Evolutionary conservation across 495 filamentous ascomycete species (phyloP).

Genomic region (Daldinia vernicosa): DNA sequence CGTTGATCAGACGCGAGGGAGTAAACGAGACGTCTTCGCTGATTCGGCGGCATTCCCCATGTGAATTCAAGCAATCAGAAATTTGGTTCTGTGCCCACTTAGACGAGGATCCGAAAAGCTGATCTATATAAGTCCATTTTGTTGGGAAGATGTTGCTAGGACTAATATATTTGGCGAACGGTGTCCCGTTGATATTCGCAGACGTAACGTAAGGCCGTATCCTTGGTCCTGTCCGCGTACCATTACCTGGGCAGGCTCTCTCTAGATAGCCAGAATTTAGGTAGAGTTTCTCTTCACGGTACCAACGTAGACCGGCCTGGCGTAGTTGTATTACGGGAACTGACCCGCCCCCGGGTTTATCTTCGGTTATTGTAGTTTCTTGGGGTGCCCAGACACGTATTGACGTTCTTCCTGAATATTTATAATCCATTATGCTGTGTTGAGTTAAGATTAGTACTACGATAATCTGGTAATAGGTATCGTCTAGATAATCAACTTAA

Average conservation of each 20-base stretch:
- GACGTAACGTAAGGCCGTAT: background rate
- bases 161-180: background rate
- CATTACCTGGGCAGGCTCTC: background rate
- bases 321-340: background rate
- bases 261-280: background rate
- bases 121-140: background rate
- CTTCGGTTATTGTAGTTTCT: background rate
- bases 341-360: background rate
- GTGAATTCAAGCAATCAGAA: background rate
- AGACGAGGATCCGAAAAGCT: background rate
- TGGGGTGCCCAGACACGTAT: background rate
- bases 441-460: background rate
- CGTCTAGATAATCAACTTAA: no score
- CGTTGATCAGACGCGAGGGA: conserved; percentile 9
- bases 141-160: background rate
- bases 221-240: background rate
- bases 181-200: background rate
- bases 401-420: background rate
- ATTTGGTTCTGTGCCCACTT: conserved; percentile 13
- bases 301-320: background rate
- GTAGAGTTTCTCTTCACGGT: background rate
- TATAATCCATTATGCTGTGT: background rate
- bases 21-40: background rate
- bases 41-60: background rate
- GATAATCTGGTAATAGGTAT: background rate